Base-by-base conservation (phyloP, 2,329 filamentous ascomycete genomes). In the Clonostachys solani region DNA sequence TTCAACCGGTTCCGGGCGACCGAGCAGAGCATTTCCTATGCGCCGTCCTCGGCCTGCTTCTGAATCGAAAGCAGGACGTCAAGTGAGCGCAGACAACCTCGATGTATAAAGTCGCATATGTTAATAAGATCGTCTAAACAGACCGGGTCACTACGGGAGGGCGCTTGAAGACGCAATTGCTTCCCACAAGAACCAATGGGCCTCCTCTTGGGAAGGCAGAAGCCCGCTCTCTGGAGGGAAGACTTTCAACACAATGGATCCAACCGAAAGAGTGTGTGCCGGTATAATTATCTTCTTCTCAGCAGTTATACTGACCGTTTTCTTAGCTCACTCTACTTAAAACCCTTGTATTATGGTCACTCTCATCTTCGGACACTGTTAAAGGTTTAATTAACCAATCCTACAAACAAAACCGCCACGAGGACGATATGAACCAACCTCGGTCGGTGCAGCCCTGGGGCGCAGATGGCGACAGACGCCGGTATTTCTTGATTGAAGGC, bases 1-100 rank as follows among this genome's bases (percentile, higher is more conserved):
- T 85, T 51, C 89, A 92, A 63, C 71, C 78, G 43, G 71, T 85
- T 18, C 92, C 92, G 3, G 89, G 91, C 58, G 86, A 95, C 60
- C 86, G 92, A 61, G 85, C 89, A 42, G 92, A 97, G 72, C 81
- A 85, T 56, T 83, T 99, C 49, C 76, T 99, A 23, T 99, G 95
- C 74, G 91, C 91, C 52, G 71, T 99, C 54, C 75, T 99, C 41
- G 86, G 88, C 33, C 75, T 99, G 57, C 81, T 96, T 47, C 77
- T 99, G 60, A 99, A 99, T 68, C 86, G 94, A 67, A 97, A 99
- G 76, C 96, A 99, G 66, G 92, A 96, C 71, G 89, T 97, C 64
- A 96, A 99, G 94, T 97, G 81, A 69, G 23, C 23, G 23, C 23
- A 29, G 90, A 53, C 52, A 3, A 3, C 15, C 17, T 38, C 36